Percentiles rank a stretch among this genome's conserved stretches.
phyloP scores from a whole-genome alignment of 2,329 filamentous ascomycete genomes.

The Sodiomyces alkalinus region DNA sequence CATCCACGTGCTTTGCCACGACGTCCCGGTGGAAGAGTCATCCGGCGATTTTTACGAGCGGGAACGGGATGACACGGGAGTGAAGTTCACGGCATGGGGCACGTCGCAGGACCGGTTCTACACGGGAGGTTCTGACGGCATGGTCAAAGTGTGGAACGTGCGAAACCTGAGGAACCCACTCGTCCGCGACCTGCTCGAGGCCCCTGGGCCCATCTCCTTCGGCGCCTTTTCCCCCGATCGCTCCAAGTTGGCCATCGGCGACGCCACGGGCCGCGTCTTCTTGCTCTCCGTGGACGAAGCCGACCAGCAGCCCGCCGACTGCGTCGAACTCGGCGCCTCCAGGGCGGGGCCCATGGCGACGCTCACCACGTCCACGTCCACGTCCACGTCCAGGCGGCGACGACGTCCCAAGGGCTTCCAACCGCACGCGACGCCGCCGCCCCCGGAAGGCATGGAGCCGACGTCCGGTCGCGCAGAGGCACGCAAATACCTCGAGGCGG shows the following conservation, averaged over 20 bases:
- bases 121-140: conserved; percentile 47
- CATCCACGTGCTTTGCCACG: conserved; percentile 40
- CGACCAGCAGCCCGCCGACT: conserved; percentile 18
- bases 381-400: conserved; percentile 18
- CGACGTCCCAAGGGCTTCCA: conserved; percentile 25
- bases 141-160: conserved; percentile 48
- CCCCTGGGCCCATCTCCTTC: conserved; percentile 38
- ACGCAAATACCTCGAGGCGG: conserved; percentile 20
- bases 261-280: conserved; percentile 45
- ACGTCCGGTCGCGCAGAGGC: conserved; percentile 13
- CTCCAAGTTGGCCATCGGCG: conserved; percentile 40
- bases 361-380: too few species aligned
- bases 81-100: conserved; percentile 50
- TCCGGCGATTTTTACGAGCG: conserved; percentile 21
- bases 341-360: too few species aligned
- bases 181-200: conserved; percentile 37
- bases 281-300: conserved; percentile 32
- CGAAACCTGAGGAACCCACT: conserved; percentile 26
- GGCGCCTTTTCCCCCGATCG: conserved; percentile 43
- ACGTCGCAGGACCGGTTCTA: conserved; percentile 41
- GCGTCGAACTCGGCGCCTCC: too few species aligned
- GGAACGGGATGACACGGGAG: conserved; percentile 42
- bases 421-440: conserved; percentile 33
- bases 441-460: conserved; percentile 16
- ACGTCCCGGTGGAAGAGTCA: conserved; percentile 23